phyloP scores from a whole-genome alignment of 2,329 filamentous ascomycete genomes.

The Macrophomina pseudophaseolina region DNA sequence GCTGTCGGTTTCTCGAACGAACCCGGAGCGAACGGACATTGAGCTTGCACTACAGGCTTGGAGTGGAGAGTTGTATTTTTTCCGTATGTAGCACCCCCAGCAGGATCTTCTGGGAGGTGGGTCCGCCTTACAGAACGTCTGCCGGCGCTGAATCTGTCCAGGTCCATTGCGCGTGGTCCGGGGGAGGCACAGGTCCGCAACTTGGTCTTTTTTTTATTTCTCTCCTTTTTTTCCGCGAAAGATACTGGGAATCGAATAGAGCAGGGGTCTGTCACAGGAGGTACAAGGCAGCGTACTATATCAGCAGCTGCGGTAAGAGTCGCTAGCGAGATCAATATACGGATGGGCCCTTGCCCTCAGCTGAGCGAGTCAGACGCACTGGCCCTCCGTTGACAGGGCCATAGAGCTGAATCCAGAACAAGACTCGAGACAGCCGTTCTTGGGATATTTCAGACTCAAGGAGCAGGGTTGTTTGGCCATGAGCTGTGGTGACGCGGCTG shows the following conservation, averaged over 20 bases:
- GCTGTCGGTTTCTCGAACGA: background rate
- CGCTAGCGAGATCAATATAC: background rate
- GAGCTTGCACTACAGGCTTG: background rate
- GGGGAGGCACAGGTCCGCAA: background rate
- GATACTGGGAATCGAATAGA: background rate
- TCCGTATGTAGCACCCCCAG: background rate
- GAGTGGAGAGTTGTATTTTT: background rate
- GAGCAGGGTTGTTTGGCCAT: background rate
- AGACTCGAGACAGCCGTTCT: background rate
- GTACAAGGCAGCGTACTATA: background rate
- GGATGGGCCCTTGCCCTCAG: background rate
- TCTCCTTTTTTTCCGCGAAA: too few relatives aligned
- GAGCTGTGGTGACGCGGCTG: background rate
- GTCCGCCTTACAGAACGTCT: background rate
- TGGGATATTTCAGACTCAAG: background rate
- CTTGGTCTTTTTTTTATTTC: background rate
- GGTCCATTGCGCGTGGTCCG: background rate
- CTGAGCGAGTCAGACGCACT: background rate
- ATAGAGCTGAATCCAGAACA: background rate
- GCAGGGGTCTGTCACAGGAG: background rate
- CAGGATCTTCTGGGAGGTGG: slow-evolving; percentile 1
- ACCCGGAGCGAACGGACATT: background rate
- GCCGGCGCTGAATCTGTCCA: background rate
- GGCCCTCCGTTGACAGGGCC: background rate
- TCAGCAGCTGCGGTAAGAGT: background rate